A percentile compares a stretch with the other conserved stretches of the same genome.
phyloP scores from a whole-genome alignment of 257 asterid species.

The Hygrophila difformis region DNA sequence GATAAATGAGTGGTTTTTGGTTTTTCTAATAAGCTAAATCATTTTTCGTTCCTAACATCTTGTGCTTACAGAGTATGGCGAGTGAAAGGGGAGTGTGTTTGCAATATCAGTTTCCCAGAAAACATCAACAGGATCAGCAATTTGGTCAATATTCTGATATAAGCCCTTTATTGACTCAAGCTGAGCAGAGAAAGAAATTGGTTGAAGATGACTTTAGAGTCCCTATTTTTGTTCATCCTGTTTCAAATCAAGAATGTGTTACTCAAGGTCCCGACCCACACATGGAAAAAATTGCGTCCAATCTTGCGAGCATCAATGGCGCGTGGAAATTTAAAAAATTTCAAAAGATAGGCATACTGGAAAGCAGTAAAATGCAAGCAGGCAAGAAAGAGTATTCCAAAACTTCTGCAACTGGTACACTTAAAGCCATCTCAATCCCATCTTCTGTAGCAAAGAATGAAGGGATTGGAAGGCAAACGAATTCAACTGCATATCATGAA shows the following conservation, averaged over 20 bases:
- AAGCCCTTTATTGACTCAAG: slow-evolving; percentile 24
- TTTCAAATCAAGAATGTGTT: slow-evolving; percentile 29
- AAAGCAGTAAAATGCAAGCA: slow-evolving; percentile 22
- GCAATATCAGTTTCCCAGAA: slow-evolving; percentile 27
- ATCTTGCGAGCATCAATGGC: slow-evolving; percentile 18
- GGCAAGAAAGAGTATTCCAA: slow-evolving; percentile 23
- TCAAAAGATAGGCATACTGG: slow-evolving; percentile 12
- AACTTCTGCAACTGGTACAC: slow-evolving; percentile 17
- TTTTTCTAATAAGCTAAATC: background rate
- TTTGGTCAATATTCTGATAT: slow-evolving; percentile 20
- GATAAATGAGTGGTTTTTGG: too few relatives aligned
- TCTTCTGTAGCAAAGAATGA: slow-evolving; percentile 19
- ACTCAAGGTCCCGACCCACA: slow-evolving; percentile 4
- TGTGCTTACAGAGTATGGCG: slow-evolving; percentile 39
- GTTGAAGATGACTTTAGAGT: slow-evolving; percentile 68
- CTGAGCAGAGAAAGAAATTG: slow-evolving; percentile 29
- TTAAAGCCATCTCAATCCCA: slow-evolving; percentile 26
- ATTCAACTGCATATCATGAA: slow-evolving; percentile 18
- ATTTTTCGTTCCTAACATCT: too few relatives aligned
- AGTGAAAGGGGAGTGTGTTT: slow-evolving; percentile 29
- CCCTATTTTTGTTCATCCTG: slow-evolving; percentile 43
- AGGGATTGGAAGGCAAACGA: slow-evolving; percentile 17
- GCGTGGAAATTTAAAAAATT: slow-evolving; percentile 20
- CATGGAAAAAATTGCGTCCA: slow-evolving; percentile 21
- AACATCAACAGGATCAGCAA: slow-evolving; percentile 36